Evolutionary conservation across 202 grass and related monocot genomes (phyloP).

Genomic region (Hordeum pubiflorum): DNA sequence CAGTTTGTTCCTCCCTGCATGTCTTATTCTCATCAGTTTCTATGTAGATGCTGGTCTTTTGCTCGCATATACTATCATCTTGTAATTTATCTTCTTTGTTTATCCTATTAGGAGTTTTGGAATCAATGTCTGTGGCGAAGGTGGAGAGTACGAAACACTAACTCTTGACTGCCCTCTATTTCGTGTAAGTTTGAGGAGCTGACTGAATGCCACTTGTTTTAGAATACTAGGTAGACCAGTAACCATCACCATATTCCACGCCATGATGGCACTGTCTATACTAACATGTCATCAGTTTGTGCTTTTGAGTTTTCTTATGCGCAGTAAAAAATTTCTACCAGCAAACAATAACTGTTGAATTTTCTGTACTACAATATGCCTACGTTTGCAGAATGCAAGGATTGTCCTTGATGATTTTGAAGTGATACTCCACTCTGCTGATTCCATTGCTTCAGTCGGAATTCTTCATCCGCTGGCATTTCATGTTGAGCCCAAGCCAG

Average conservation of each 20-base stretch:
- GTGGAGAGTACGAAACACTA: constrained; percentile 97
- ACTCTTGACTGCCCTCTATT: constrained; percentile 99
- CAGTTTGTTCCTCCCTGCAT: neutral
- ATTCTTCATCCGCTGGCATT: constrained; percentile 79
- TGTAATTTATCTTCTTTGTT: constrained; percentile 23
- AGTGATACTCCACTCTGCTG: constrained; percentile 67
- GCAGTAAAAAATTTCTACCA: neutral
- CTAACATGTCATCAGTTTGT: neutral
- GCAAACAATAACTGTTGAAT: neutral
- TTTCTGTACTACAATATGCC: constrained; percentile 12
- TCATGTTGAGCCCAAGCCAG: constrained; percentile 64
- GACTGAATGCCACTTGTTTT: constrained; percentile 4
- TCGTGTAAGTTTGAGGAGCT: constrained; percentile 56
- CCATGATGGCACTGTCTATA: neutral
- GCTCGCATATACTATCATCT: neutral
- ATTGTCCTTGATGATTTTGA: constrained; percentile 83
- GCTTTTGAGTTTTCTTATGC: neutral
- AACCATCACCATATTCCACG: neutral
- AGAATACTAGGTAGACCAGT: neutral
- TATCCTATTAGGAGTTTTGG: constrained; percentile 69
- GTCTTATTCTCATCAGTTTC: neutral
- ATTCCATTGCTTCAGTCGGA: constrained; percentile 85
- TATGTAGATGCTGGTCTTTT: constrained; percentile 3
- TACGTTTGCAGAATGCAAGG: constrained; percentile 64
- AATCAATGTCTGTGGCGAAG: constrained; percentile 99